phyloP scores from a whole-genome alignment of 257 asterid genomes.

The Solanum paucissectum region DNA sequence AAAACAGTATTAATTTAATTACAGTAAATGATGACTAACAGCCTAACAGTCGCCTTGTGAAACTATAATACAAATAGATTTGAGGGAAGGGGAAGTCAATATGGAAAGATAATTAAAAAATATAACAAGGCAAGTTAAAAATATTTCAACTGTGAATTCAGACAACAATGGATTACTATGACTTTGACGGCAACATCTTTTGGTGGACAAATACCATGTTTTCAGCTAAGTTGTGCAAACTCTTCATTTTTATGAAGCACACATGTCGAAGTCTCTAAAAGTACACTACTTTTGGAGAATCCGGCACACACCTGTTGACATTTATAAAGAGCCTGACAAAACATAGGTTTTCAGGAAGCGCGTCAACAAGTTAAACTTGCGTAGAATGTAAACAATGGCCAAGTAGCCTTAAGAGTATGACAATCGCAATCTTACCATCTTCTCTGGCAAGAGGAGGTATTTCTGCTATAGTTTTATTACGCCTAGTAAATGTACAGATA shows the following conservation, averaged over 20 bases:
- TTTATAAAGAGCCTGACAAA: no score
- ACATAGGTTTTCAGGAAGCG: no score
- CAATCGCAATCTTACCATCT: not conserved
- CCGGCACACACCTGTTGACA: not conserved
- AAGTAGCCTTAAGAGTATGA: not conserved
- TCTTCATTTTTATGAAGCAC: no score
- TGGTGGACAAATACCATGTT: not conserved
- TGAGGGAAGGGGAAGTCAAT: no score
- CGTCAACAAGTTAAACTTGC: not conserved
- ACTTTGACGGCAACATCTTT: not conserved
- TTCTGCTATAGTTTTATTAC: accelerated
- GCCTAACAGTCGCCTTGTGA: no score
- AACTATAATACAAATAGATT: no score
- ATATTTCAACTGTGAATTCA: not conserved
- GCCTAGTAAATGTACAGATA: not conserved
- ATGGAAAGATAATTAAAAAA: not conserved
- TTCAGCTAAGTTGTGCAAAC: not conserved
- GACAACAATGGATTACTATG: not conserved
- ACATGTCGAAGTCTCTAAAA: no score
- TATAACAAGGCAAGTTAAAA: not conserved
- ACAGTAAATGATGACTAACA: no score
- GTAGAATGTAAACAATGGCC: not conserved
- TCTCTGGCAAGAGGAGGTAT: not conserved
- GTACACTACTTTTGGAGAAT: not conserved
- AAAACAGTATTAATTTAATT: no score